Evolutionary conservation across 2,329 filamentous ascomycete genomes (phyloP), one percentile per base, ranked within the genome.

Genomic region (Arthrobotrys conoides): DNA sequence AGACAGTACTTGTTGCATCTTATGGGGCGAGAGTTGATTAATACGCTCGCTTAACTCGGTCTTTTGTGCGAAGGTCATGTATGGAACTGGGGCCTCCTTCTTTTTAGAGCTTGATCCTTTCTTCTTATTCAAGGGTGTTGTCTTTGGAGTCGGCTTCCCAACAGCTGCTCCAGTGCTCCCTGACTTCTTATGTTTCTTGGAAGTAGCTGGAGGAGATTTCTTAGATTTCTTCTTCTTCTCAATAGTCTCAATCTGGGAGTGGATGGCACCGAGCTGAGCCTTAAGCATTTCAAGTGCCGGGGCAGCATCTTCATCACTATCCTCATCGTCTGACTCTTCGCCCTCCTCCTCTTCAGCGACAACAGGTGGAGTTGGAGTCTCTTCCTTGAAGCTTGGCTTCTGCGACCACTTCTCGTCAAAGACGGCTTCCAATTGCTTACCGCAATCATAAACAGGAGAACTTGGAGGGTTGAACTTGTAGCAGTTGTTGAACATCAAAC

Each of bases 41-140:
- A 97, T 96, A 14, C 92, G 92, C 75, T 91, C 91, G 0, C 93
- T 95, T 73, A 99, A 96, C 81, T 94, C 90, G 73, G 96, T 93
- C 87, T 98, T 98, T 85, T 99, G 94, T 2, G 91, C 88, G 76
- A 91, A 89, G 6, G 90, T 91, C 53, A 93, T 90, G 78, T 87
- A 88, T 0, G 83, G 83, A 79, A 85, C 80, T 75, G 76, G 72
- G 55, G 80, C 75, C 20, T 84, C 83, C 3, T 85, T 82, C 83
- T 89, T 86, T 38, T 71, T 78, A 27, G 30, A 30, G 73, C 83
- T 82, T 61, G 41, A 71, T 36, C 73, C 80, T 59, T 81, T 81
- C 36, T 75, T 80, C 76, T 82, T 82, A 82, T 83, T 84, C 27
- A 73, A 48, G 41, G 85, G 86, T 2, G 83, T 79, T 2, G 83